A percentile compares a stretch with the other conserved stretches of the same genome.
Conservation (phyloP, 495 filamentous ascomycete genomes). For the Cercophora scortea region DNA sequence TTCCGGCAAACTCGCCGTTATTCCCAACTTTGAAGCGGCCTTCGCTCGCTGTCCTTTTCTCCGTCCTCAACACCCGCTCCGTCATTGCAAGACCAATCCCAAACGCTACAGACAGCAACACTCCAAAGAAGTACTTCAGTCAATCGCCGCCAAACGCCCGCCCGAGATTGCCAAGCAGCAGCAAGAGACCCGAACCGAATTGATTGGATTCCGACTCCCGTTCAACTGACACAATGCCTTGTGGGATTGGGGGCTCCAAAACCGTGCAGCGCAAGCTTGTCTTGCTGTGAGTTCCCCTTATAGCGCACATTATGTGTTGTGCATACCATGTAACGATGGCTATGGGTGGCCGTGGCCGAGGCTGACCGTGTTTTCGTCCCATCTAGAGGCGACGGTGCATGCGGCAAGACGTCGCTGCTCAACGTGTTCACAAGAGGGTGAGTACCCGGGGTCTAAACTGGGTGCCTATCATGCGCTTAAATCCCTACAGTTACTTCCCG, state of each 20-base stretch:
- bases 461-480: conserved; percentile 3
- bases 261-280: conserved; percentile 96
- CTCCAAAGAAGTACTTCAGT: background rate
- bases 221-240: conserved; percentile 41
- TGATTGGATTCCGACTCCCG: background rate
- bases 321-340: no score
- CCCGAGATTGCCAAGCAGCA: no score
- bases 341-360: conserved; percentile 9
- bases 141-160: background rate
- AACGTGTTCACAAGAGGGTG: conserved; percentile 99
- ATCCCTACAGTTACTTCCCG: conserved; percentile 70
- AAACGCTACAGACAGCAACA: background rate
- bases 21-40: background rate
- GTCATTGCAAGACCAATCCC: background rate
- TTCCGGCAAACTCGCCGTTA: background rate
- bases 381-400: conserved; percentile 86
- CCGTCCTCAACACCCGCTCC: background rate
- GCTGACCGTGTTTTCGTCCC: conserved; percentile 15
- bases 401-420: conserved; percentile 92
- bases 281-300: conserved; percentile 61
- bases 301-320: no score
- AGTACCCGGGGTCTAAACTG: conserved; percentile 13
- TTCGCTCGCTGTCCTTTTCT: background rate
- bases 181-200: no score
- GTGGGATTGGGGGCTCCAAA: conserved; percentile 55